Conservation (phyloP, 106 monocot species). For the Dendrobium nobile region DNA sequence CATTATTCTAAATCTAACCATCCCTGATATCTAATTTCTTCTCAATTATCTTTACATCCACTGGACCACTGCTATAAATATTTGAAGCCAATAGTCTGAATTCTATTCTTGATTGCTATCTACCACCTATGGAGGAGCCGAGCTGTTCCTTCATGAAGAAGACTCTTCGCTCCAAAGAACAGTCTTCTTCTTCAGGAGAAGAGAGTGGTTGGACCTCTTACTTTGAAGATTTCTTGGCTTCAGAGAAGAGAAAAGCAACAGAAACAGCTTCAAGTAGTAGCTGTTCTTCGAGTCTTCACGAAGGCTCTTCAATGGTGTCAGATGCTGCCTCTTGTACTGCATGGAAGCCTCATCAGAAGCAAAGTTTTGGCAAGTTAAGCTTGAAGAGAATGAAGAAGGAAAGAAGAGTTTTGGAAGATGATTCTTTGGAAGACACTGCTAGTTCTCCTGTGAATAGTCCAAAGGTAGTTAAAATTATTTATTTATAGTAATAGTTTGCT, state of each 20-base stretch:
- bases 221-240: conserved; percentile 16
- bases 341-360: background rate
- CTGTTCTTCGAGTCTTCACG: background rate
- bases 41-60: too few species aligned
- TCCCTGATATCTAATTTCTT: too few species aligned
- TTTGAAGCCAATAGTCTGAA: background rate
- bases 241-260: conserved; percentile 1
- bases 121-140: background rate
- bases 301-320: conserved; percentile 27
- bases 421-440: conserved; percentile 35
- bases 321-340: conserved; percentile 33
- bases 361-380: conserved; percentile 12
- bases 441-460: conserved; percentile 32
- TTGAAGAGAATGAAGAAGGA: conserved; percentile 21
- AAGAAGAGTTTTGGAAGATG: conserved; percentile 16
- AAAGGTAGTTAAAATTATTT: conserved; percentile 1
- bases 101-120: background rate
- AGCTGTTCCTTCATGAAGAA: too few species aligned
- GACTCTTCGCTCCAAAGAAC: background rate
- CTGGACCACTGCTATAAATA: background rate
- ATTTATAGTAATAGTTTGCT: background rate
- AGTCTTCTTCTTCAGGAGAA: conserved; percentile 1
- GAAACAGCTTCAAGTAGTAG: background rate
- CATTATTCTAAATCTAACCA: too few species aligned
- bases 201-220: conserved; percentile 25